Evolutionary conservation across 495 filamentous ascomycete genomes (phyloP).

Genomic region (Penicillium alfredii): DNA sequence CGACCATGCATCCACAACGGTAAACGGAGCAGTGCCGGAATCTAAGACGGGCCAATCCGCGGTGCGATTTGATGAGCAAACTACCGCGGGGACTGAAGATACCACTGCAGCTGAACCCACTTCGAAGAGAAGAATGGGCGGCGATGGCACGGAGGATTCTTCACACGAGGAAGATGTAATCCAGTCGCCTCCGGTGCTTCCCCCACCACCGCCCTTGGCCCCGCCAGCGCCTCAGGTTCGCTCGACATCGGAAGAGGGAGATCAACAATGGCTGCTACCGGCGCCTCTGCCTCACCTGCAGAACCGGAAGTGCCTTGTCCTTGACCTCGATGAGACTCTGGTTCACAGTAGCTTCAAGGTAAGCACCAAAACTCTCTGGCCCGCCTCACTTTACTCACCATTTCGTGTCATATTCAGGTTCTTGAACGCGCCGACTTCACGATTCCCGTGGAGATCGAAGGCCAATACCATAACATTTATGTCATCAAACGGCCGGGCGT

Average conservation of each 20-base stretch:
- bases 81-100: conserved; percentile 5
- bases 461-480: conserved; percentile 98
- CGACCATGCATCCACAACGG: neutral
- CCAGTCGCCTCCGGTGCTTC: conserved; percentile 39
- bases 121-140: conserved; percentile 6
- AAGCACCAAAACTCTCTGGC: too few relatives aligned
- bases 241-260: conserved; percentile 31
- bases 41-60: conserved; percentile 5
- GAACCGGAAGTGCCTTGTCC: conserved; percentile 86
- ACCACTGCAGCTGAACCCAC: conserved; percentile 8
- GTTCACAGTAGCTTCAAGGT: conserved; percentile 99
- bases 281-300: conserved; percentile 70
- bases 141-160: conserved; percentile 12
- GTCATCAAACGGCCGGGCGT: conserved; percentile 98
- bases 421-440: conserved; percentile 98
- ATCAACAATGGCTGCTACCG: conserved; percentile 71
- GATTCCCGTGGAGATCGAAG: conserved; percentile 98
- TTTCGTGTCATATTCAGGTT: conserved; percentile 65
- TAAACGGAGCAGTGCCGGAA: conserved; percentile 14
- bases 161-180: conserved; percentile 28
- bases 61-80: conserved; percentile 10
- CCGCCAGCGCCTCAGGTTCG: conserved; percentile 29
- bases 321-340: conserved; percentile 96
- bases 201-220: conserved; percentile 56
- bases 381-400: conserved; percentile 19